Base-by-base conservation (phyloP, 2,329 filamentous ascomycete genomes). In the Claviceps sp. region DNA sequence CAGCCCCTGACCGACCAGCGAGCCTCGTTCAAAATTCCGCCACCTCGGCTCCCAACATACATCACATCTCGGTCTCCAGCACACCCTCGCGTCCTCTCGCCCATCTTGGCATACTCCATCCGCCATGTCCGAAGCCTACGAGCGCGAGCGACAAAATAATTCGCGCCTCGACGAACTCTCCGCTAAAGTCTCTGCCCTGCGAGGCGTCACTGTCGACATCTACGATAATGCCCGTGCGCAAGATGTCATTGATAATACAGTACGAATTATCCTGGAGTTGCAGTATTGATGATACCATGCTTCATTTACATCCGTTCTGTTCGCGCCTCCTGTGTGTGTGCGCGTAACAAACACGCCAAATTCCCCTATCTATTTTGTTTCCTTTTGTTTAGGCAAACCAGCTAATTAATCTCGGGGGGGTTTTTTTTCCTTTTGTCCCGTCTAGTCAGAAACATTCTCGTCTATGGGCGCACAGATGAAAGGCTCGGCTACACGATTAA, bases 161-260 rank as follows among this genome's bases (percentile, higher is more conserved):
- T 83, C 87, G 59, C 89, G 91, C 61, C 86, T 98, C 52, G 84
- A 91, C 63, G 89, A 95, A 66, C 85, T 98, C 40, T 86, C 86
- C 16, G 79, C 82, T 58, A 98, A 98, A 72, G 90, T 97, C 52
- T 87, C 87, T 18, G 88, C 89, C 50, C 79, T 98, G 57, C 88
- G 91, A 63, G 87, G 86, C 68, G 88, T 98, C 49, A 98, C 93
- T 43, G 82, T 97, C 58, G 89, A 98, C 72, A 98, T 98, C 63
- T 96, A 97, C 77, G 90, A 97, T 71, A 89, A 93, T 66, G 93
- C 93, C 48, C 82, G 88, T 54, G 81, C 87, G 61, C 91, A 97
- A 62, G 81, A 86, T 58, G 80, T 95, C 57, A 86, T 98, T 59
- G 88, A 98, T 69, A 83, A 81, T 63, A 91, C 87, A 41, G 88